Percentiles rank a stretch among this genome's conserved stretches.
Evolutionary conservation across 1,139 yeast species (phyloP).

Genomic region (Saccharomycopsis phalli): DNA sequence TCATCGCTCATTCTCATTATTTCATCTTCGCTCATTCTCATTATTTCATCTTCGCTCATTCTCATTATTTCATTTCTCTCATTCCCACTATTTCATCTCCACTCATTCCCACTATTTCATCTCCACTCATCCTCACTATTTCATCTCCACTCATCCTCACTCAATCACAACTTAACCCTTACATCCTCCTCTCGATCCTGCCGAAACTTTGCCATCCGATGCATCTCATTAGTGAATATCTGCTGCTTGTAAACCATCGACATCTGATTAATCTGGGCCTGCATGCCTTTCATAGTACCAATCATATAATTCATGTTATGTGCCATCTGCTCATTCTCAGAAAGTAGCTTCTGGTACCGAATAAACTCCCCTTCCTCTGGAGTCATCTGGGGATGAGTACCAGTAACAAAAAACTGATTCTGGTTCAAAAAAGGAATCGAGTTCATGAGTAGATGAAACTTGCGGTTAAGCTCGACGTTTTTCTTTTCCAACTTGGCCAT

Average conservation of each 20-base stretch:
- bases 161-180: slow-evolving; percentile 6
- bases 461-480: not conserved
- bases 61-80: not conserved
- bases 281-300: slow-evolving; percentile 4
- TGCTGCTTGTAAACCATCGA: slow-evolving; percentile 11
- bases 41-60: not conserved
- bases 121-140: not conserved
- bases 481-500: not conserved
- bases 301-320: slow-evolving; percentile 2
- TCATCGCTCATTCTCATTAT: not conserved
- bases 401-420: slow-evolving; percentile 1
- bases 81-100: not conserved
- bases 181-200: slow-evolving; percentile 5
- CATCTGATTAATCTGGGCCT: slow-evolving; percentile 12
- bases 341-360: not conserved
- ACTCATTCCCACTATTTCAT: no score
- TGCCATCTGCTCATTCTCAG: slow-evolving; percentile 7
- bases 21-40: not conserved
- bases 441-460: slow-evolving; percentile 3
- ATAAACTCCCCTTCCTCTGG: not conserved
- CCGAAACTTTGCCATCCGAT: slow-evolving; percentile 6
- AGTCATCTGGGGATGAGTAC: slow-evolving; percentile 1
- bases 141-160: no score
- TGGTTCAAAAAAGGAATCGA: slow-evolving; percentile 9
- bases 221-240: slow-evolving; percentile 4